Conservation (phyloP, 106 monocot genomes). For the Dendrobium officinale region DNA sequence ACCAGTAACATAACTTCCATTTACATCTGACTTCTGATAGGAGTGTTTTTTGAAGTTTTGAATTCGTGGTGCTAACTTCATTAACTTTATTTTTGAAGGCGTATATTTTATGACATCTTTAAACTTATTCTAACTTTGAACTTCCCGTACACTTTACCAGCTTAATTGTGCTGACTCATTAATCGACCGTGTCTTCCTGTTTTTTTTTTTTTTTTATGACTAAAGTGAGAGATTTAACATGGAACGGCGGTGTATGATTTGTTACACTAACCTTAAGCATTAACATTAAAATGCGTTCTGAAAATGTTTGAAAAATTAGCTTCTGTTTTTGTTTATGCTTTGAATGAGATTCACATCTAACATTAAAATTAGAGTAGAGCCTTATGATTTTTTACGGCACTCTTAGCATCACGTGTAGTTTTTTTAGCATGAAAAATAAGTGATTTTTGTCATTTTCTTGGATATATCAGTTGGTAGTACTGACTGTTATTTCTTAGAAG, state of each 20-base stretch:
- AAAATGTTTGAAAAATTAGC: not conserved
- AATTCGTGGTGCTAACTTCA: not conserved
- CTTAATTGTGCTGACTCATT: not conserved
- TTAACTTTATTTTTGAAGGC: not conserved
- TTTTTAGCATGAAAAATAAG: not conserved
- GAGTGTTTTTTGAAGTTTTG: constrained; percentile 7
- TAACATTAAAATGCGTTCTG: not conserved
- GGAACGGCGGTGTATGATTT: not conserved
- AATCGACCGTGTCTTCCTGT: not conserved
- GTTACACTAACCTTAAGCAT: not conserved
- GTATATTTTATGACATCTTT: not conserved
- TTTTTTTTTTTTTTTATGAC: not conserved
- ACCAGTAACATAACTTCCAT: constrained; percentile 85
- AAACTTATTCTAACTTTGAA: not conserved
- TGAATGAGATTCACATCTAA: not conserved
- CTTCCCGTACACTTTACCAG: not conserved
- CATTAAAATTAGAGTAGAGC: not conserved
- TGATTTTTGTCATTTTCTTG: not conserved
- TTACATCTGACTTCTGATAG: constrained; percentile 51
- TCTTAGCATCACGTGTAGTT: not conserved
- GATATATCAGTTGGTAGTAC: not conserved
- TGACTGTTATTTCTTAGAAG: not conserved
- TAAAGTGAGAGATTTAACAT: not conserved
- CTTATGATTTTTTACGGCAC: not conserved
- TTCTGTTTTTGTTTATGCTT: not conserved